These are phyloP conservation scores for Spathaspora arborariae DNA, from an alignment of 805 yeast species.

Conservation along the genomic window DNA sequence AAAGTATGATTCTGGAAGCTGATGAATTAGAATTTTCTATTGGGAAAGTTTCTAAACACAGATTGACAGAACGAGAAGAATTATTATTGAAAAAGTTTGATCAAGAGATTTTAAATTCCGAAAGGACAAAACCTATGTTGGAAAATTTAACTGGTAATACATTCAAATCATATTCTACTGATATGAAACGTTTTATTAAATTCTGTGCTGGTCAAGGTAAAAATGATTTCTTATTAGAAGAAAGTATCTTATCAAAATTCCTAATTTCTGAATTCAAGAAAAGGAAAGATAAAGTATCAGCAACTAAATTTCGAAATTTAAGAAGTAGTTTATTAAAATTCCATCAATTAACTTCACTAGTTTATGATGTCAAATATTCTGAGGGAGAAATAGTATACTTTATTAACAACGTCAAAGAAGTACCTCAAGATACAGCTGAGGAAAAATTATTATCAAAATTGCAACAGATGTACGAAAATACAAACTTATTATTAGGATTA, in stretches of 20 bases:
- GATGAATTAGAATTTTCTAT: not conserved
- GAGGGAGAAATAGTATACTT: slow-evolving; percentile 7
- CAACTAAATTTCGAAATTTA: slow-evolving; percentile 2
- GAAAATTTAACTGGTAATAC: slow-evolving; percentile 8
- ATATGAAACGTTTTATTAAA: slow-evolving; percentile 7
- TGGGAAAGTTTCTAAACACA: slow-evolving; percentile 7
- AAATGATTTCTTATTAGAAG: slow-evolving; percentile 4
- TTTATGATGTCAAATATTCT: slow-evolving; percentile 7
- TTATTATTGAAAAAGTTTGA: slow-evolving; percentile 8
- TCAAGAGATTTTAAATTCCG: slow-evolving; percentile 5
- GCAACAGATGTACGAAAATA: slow-evolving; percentile 5
- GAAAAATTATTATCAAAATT: slow-evolving; percentile 4
- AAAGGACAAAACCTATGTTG: slow-evolving; percentile 3
- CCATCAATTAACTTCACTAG: slow-evolving; percentile 9
- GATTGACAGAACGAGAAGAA: slow-evolving; percentile 4
- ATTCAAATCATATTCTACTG: slow-evolving; percentile 9
- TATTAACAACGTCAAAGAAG: slow-evolving; percentile 3
- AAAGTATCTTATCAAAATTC: slow-evolving; percentile 6
- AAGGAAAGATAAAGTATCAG: not conserved
- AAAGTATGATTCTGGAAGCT: not conserved
- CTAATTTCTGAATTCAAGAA: slow-evolving; percentile 1
- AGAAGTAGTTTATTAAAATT: slow-evolving; percentile 9
- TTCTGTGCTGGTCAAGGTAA: slow-evolving; percentile 10
- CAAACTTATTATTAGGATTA: slow-evolving; percentile 3
- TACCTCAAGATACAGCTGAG: not conserved